Evolutionary conservation across 2,329 filamentous ascomycete genomes (phyloP), one percentile per base, ranked within the genome.

Genomic region (Aureobasidium melanogenum): DNA sequence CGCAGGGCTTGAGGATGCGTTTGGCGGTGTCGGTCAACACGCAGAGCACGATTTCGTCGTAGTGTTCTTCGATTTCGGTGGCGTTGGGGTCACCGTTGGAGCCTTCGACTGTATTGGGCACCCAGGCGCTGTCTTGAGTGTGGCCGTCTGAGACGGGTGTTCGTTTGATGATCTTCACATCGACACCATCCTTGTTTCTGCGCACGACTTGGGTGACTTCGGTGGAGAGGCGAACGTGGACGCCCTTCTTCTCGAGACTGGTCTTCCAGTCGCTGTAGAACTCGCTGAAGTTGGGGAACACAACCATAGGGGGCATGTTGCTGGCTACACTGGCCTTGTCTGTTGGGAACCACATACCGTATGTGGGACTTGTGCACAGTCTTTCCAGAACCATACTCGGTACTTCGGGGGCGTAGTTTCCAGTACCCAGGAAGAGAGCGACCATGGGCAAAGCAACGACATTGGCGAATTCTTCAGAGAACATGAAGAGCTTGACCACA

Each of bases 351-450:
- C 81, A 84, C 80, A 84, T 82, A 47, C 81, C 81, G 63, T 82
- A 82, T 1, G 81, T 83, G 0, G 80, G 80, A 64, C 77, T 80
- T 1, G 78, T 80, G 66, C 73, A 77, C 1, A 80, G 70, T 12
- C 78, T 66, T 64, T 80, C 78, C 15, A 91, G 76, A 36, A 91
- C 84, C 26, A 87, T 85, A 44, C 81, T 82, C 0, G 87, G 84
- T 0, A 91, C 87, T 64, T 89, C 84, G 0, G 87, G 83, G 0
- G 87, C 88, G 67, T 88, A 85, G 66, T 91, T 91, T 1, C 88
- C 87, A 6, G 88, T 90, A 0, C 88, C 88, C 0, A 91, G 76
- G 69, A 91, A 90, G 1, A 91, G 75, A 0, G 88, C 88, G 34
- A 89, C 82, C 70, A 91, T 82, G 0, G 88, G 88, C 62, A 88